phyloP scores from a whole-genome alignment of 805 yeast genomes.

The Diddensiella caesifluorescens region DNA sequence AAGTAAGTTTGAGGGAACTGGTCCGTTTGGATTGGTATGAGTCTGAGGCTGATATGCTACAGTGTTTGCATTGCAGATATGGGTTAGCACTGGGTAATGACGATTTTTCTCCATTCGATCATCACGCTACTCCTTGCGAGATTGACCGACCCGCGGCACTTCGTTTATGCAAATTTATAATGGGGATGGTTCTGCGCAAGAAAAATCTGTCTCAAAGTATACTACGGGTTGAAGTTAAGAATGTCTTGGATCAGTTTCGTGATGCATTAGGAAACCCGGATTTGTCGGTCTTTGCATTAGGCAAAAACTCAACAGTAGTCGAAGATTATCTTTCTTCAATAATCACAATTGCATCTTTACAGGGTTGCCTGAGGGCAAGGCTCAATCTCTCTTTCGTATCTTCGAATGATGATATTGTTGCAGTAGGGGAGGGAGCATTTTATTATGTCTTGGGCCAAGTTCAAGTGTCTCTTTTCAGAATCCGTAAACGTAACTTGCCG shows the following conservation, averaged over 20 bases:
- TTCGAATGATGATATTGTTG: constrained; percentile 28
- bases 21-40: constrained; percentile 39
- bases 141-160: constrained; percentile 41
- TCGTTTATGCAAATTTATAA: constrained; percentile 41
- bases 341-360: constrained; percentile 19
- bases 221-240: constrained; percentile 67
- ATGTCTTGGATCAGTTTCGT: constrained; percentile 62
- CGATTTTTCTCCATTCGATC: constrained; percentile 58
- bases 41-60: constrained; percentile 67
- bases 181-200: constrained; percentile 50
- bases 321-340: constrained; percentile 39
- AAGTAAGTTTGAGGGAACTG: constrained; percentile 51
- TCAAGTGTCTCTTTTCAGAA: constrained; percentile 60
- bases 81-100: constrained; percentile 53
- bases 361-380: constrained; percentile 21
- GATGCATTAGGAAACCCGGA: constrained; percentile 66
- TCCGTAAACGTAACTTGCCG: constrained; percentile 71
- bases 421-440: constrained; percentile 48
- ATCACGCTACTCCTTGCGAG: constrained; percentile 41
- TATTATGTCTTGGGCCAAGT: constrained; percentile 66
- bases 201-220: constrained; percentile 54
- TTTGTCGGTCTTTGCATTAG: constrained; percentile 18
- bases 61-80: constrained; percentile 71
- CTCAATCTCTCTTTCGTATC: constrained; percentile 18
- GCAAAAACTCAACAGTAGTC: constrained; percentile 39